Evolutionary conservation across 108 stramenopile species (phyloP), one percentile per base, ranked within the genome.

Genomic region (Fragilariopsis cylindrus): DNA sequence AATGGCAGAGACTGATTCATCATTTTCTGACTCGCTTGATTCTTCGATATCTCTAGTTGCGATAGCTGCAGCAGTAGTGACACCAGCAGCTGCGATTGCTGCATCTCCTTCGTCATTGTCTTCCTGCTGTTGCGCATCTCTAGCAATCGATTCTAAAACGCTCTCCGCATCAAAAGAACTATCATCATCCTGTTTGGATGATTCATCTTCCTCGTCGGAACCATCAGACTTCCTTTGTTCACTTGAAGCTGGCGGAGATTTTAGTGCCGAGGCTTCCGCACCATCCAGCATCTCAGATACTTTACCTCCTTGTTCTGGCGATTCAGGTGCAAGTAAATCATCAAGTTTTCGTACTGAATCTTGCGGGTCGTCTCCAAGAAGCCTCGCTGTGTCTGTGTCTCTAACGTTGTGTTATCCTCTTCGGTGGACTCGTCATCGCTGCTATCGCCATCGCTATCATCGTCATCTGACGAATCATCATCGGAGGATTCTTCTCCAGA

Each of bases 91-190:
- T 15, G 52, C 52, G 12, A n/a, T 30, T 30, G 30, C 30, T 30
- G 30, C 30, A 30, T 30, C 30, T 30, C 30, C 30, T 30, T 30
- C 30, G 30, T 30, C 30, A 30, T 30, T 30, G 30, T 71, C 72
- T 30, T 57, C 47, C 21, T 76, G 65, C 43, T 65, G 49, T 70
- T 77, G 60, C 4, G 70, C 69, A 18, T 72, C 77, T 52, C 60
- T 78, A 5, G 71, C 65, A 40, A 72, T 64, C 4, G 71, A 72
- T 41, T 72, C 77, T 9, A 78, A 43, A 41, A 72, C 52, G 50
- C 77, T 78, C 46, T 72, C 77, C 9, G 77, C 77, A 57, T 78
- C 77, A 45, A 78, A 78, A 42, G 71, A 72, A 48, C 77, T 78
- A 18, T 72, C 77, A 57, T 75, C 74, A 30, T 30, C 30, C 30